Percentiles rank a stretch among this genome's conserved stretches.
Evolutionary conservation across 163 green algal species (phyloP).

Genomic region (Dunaliella salina): DNA sequence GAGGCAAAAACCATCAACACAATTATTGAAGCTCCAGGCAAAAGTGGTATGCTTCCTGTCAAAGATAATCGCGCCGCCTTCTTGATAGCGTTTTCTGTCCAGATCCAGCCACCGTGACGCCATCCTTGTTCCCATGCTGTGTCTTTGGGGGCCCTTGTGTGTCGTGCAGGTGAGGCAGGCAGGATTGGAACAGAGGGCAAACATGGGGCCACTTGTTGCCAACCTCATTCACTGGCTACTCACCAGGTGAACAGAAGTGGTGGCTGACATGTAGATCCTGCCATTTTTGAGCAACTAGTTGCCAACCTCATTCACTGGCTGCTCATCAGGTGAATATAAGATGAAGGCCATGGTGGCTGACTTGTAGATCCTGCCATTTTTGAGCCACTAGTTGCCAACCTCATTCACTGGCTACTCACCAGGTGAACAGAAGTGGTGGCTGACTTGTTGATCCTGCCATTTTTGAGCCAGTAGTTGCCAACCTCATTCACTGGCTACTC

Average conservation of each 20-base stretch:
- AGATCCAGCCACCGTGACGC: too few species aligned
- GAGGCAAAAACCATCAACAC: too few species aligned
- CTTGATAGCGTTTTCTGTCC: too few species aligned
- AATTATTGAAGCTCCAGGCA: too few species aligned
- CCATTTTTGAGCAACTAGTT: neutral
- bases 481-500: neutral
- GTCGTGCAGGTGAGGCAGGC: neutral
- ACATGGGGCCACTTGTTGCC: neutral
- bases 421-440: neutral
- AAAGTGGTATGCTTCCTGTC: too few species aligned
- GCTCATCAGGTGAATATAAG: neutral
- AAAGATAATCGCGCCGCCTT: too few species aligned
- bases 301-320: neutral
- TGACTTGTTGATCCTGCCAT: too few species aligned
- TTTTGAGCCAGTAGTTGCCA: neutral
- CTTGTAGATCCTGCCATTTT: too few species aligned
- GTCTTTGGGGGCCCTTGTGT: too few species aligned
- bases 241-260: neutral
- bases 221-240: neutral
- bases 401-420: neutral
- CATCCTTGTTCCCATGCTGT: too few species aligned
- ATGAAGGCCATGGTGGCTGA: too few species aligned
- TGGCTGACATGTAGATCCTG: too few species aligned
- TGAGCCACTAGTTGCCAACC: neutral
- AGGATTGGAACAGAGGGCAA: neutral